Evolutionary conservation across 75 land plant species (phyloP).

Genomic region (Ceratopteris richardii): DNA sequence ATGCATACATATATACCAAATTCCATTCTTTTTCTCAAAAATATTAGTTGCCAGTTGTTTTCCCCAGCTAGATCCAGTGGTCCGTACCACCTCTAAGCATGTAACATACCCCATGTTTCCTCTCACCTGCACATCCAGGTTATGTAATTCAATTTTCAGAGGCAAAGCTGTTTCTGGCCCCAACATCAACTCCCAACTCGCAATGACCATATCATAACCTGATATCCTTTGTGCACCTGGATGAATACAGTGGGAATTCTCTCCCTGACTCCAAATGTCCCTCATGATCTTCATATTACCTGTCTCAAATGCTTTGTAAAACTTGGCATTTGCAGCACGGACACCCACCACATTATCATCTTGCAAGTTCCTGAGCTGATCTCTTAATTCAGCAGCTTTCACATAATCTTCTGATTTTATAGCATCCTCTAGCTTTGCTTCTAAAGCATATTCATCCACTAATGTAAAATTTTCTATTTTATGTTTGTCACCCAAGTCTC

Average conservation of each 20-base stretch:
- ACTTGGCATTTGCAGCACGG: conserved; percentile 47
- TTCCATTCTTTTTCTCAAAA: conserved; percentile 67
- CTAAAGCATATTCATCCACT: conserved; percentile 43
- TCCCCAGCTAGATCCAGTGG: conserved; percentile 79
- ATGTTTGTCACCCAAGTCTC: too few relatives aligned
- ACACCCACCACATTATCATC: conserved; percentile 54
- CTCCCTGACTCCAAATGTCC: conserved; percentile 55
- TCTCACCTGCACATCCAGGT: conserved; percentile 55
- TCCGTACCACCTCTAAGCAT: conserved; percentile 65
- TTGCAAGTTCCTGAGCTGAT: conserved; percentile 44
- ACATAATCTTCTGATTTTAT: conserved; percentile 58
- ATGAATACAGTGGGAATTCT: conserved; percentile 63
- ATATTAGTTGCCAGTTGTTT: conserved; percentile 80
- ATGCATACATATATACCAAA: conserved; percentile 76
- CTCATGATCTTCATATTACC: conserved; percentile 69
- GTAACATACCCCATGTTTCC: conserved; percentile 72
- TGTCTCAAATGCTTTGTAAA: conserved; percentile 59
- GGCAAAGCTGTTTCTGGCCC: conserved; percentile 62
- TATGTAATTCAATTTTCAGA: conserved; percentile 50
- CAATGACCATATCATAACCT: conserved; percentile 64
- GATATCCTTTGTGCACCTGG: conserved; percentile 70
- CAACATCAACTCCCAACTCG: conserved; percentile 69
- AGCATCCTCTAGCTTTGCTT: conserved; percentile 45
- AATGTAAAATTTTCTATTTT: neutral
- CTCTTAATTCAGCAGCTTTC: conserved; percentile 63